Evolutionary conservation across 2,329 filamentous ascomycete genomes (phyloP), one percentile per base, ranked within the genome.

Genomic region (Phaeosphaeriaceae sp.): DNA sequence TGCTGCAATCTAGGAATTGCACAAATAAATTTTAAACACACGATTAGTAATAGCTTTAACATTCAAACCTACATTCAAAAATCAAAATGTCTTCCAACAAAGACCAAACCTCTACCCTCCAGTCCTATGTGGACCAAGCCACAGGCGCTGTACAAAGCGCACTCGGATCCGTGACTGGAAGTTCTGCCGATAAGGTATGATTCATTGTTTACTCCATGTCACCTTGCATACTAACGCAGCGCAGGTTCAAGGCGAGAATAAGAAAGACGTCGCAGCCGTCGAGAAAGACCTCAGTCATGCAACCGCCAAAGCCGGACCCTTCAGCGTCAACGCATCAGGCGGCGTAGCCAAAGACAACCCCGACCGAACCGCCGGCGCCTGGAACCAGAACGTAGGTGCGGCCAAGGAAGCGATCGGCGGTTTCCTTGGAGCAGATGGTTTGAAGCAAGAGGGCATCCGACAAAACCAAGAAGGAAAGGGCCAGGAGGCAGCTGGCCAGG

Each of bases 321-420:
- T 87, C 70, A 84, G 87, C 18, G 81, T 89, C 49, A 87, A 87
- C 9, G 79, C 86, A 42, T 83, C 85, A 0, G 90, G 90, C 39
- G 87, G 86, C 29, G 78, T 89, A 40, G 82, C 87, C 54, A 81
- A 83, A 60, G 90, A 96, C 74, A 80, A 90, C 74, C 79, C 86
- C 9, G 80, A 93, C 71, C 89, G 92, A 58, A 77, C 81, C 17
- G 71, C 83, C 15, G 92, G 93, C 35, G 81, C 82, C 15, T 95
- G 88, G 86, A 90, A 96, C 78, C 92, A 97, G 77, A 96, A 91
- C 4, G 68, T 92, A n/a, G 93, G 92, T 43, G 84, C 88, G 1
- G 87, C 87, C 35, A 97, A 97, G 79, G 90, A 97, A 72, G 79
- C 86, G 4, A 56, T 94, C 1, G 93, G 93, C 49, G 86, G 87